Base-by-base conservation (phyloP, 768 basidiomycete genomes). In the Mrakia blollopis region DNA sequence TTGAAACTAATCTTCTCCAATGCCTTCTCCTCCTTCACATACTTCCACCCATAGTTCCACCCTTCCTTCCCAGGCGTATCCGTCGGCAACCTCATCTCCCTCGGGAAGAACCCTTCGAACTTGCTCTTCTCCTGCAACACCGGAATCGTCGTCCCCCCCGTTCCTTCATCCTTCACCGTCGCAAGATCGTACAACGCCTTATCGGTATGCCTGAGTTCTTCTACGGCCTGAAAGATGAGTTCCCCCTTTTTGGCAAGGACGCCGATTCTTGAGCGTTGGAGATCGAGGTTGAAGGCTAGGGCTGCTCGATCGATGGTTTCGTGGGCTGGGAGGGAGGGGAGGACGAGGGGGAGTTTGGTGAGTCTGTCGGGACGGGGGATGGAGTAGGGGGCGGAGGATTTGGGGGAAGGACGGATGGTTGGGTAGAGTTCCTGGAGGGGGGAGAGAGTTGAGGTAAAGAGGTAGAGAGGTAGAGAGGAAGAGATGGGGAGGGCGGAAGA, bases 41-140 rank as follows among this genome's bases (percentile, higher is more conserved):
- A 74, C 63, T 28, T 30, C 76, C 76, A 77, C 11, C 60, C 72
- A 52, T 77, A 77, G 44, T 77, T 72, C 76, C 76, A 77, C 32
- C 76, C 76, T 3, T 60, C 50, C 50, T 50, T 77, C 28, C 72
- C 71, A 3, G 71, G 76, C 52, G 72, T 68, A 21, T 77, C 72
- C 2, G 76, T 77, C 54, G 65, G 67, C 61, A 73, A 25, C 44
- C 62, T 63, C 76, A 77, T 73, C 72, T 77, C 76, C 32, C 44
- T 60, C 3, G 76, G 76, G 76, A 77, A 77, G 52, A 77, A 14
- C 13, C 72, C 52, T 50, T 72, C 76, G 21, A 52, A 30, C 71
- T 57, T 72, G 8, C 23, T 65, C 72, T 28, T 50, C 39, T 37
- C 72, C 18, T 54, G 63, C 62, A 39, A 6, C 18, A 35, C 41